phyloP scores from a whole-genome alignment of 495 filamentous ascomycete species.

The Geoglossum glabrum region DNA sequence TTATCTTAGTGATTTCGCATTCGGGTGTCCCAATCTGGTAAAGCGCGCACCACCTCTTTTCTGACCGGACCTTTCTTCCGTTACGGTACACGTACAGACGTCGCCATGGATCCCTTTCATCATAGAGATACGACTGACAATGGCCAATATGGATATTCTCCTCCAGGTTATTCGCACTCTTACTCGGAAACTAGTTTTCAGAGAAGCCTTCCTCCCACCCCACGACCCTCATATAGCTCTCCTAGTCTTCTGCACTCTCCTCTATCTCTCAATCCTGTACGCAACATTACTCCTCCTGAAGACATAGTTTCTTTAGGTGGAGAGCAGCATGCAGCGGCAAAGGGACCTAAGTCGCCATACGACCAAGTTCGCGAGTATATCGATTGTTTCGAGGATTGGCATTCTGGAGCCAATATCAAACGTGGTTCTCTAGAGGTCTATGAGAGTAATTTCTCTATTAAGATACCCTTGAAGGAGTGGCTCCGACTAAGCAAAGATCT shows the following conservation, averaged over 20 bases:
- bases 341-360: not conserved
- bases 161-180: not conserved
- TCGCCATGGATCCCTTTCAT: not conserved
- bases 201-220: not conserved
- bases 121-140: not conserved
- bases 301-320: not conserved
- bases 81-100: not conserved
- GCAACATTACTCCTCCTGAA: not conserved
- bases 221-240: not conserved
- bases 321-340: not conserved
- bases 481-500: not conserved
- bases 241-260: not conserved
- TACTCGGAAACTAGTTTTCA: too few species aligned
- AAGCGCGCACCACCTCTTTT: too few species aligned
- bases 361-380: not conserved
- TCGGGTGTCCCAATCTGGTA: too few species aligned
- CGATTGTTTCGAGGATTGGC: not conserved
- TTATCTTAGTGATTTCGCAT: too few species aligned
- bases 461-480: not conserved
- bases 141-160: not conserved
- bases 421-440: not conserved
- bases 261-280: not conserved
- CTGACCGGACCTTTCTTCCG: not conserved
- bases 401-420: too few species aligned
- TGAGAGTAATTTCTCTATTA: not conserved